Conservation (phyloP, 192 early-diverging fungal species). For the Coemansia sp. region DNA sequence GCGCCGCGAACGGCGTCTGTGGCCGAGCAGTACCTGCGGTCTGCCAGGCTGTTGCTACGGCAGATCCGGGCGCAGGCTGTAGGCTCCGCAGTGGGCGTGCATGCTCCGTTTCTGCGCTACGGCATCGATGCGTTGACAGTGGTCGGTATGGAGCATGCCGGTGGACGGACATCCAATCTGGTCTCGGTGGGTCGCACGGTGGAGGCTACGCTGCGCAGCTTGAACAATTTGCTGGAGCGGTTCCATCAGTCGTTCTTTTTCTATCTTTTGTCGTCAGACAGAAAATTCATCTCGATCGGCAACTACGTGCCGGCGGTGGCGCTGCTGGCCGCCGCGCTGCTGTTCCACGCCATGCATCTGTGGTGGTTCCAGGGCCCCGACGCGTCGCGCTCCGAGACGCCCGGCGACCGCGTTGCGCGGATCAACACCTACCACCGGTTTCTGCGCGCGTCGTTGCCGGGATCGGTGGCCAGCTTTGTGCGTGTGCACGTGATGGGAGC, state of each 20-base stretch:
- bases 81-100: slow-evolving; percentile 37
- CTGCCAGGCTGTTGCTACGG: slow-evolving; percentile 36
- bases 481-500: slow-evolving; percentile 54
- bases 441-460: slow-evolving; percentile 36
- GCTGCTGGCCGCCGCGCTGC: slow-evolving; percentile 72
- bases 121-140: slow-evolving; percentile 80
- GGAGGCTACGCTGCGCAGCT: slow-evolving; percentile 80
- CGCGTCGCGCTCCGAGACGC: slow-evolving; percentile 31
- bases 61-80: slow-evolving; percentile 46
- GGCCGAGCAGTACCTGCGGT: slow-evolving; percentile 20
- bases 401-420: slow-evolving; percentile 42
- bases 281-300: slow-evolving; percentile 82
- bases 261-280: slow-evolving; percentile 83
- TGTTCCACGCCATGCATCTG: slow-evolving; percentile 65
- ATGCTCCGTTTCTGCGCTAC: slow-evolving; percentile 60
- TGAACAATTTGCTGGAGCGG: slow-evolving; percentile 91
- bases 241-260: slow-evolving; percentile 98
- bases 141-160: slow-evolving; percentile 17
- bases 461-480: slow-evolving; percentile 22
- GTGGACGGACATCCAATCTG: slow-evolving; percentile 12
- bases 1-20: slow-evolving; percentile 8
- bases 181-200: slow-evolving; percentile 57
- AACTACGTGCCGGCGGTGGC: slow-evolving; percentile 86
- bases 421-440: slow-evolving; percentile 46
- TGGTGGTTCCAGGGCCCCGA: slow-evolving; percentile 54